phyloP scores from a whole-genome alignment of 2,329 filamentous ascomycete genomes.

The Phaeomoniella chlamydospora region DNA sequence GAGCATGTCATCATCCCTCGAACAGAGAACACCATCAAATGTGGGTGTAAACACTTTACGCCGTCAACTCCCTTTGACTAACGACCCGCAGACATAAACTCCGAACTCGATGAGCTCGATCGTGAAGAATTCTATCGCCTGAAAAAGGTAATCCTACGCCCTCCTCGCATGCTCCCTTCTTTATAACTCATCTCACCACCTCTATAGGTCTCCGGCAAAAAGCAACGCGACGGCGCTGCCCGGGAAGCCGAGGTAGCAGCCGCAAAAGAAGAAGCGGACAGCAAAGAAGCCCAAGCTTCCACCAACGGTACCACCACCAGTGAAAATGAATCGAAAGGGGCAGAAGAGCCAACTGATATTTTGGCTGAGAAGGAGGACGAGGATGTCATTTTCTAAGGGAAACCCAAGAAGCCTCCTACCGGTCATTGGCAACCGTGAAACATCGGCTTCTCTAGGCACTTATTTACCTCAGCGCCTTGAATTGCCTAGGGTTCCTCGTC shows the following conservation, averaged over 20 bases:
- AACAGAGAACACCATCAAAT: conserved; percentile 99
- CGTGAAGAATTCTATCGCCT: conserved; percentile 95
- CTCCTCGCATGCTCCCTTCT: background rate
- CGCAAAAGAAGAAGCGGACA: conserved; percentile 23
- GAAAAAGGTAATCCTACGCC: conserved; percentile 52
- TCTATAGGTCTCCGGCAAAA: conserved; percentile 56
- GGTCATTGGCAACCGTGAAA: too few relatives aligned
- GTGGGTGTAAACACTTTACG: conserved; percentile 29
- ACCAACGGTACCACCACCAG: too few relatives aligned
- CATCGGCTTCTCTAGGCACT: too few relatives aligned
- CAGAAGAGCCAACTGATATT: conserved; percentile 15
- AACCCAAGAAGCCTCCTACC: conserved; percentile 33
- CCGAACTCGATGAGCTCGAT: conserved; percentile 91
- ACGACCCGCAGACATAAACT: conserved; percentile 64
- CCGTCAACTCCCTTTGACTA: conserved; percentile 7
- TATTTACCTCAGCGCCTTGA: too few relatives aligned
- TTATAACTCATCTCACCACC: background rate
- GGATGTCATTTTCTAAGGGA: background rate
- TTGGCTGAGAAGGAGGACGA: conserved; percentile 20
- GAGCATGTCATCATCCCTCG: conserved; percentile 75
- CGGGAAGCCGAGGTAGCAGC: conserved; percentile 53
- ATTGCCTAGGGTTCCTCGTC: too few relatives aligned
- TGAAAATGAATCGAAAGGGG: conserved; percentile 21
- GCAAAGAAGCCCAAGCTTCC: conserved; percentile 24
- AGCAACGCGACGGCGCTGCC: conserved; percentile 60